Base-by-base conservation (phyloP, 352 stramenopile species). In the Phytophthora tentaculata region DNA sequence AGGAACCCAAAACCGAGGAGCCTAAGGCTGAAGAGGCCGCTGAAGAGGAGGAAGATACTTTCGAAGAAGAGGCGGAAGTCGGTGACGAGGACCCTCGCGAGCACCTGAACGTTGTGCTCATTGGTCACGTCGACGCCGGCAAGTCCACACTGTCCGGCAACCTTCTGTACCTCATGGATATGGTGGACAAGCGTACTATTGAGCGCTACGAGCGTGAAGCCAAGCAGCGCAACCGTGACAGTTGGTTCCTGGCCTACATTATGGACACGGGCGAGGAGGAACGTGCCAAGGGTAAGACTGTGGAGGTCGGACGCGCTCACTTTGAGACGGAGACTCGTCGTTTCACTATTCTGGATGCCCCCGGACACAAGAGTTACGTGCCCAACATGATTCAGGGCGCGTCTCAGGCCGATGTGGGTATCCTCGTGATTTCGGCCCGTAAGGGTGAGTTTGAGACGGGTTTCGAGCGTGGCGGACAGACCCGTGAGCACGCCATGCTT, bases 261-360 rank as follows among this genome's bases (percentile, higher is more conserved):
- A 99, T 99, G 97, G 98, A 99, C 83, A 99, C 97, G 22, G 98
- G 98, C 63, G 97, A 99, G 76, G 97, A 99, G 67, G 97, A 99
- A 74, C 90, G 97, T 47, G 96, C 95, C 17, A 99, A 99, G 84
- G 84, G 83, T 26, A 91, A 84, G 62, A 92, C 86, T 9, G 82
- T 93, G n/a, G 86, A 94, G 61, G 86, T 94, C 29, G 98, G 97
- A 26, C 91, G 98, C 29, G 97, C 98, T 5, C 95, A 98, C 56
- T 99, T 99, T 73, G 95, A 99, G 71, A 99, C 97, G 6, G 83
- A 93, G 29, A 88, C 77, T 57, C 97, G 98, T 72, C 88, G 98
- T 22, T 98, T 94, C 75, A 99, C 98, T n/a, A 99, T 99, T 68
- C 75, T 99, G 58, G 98, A 99, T 83, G 97, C 98, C 3, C 98